Conservation (phyloP, 2,329 filamentous ascomycete species). For the Tolypocladium sp. region DNA sequence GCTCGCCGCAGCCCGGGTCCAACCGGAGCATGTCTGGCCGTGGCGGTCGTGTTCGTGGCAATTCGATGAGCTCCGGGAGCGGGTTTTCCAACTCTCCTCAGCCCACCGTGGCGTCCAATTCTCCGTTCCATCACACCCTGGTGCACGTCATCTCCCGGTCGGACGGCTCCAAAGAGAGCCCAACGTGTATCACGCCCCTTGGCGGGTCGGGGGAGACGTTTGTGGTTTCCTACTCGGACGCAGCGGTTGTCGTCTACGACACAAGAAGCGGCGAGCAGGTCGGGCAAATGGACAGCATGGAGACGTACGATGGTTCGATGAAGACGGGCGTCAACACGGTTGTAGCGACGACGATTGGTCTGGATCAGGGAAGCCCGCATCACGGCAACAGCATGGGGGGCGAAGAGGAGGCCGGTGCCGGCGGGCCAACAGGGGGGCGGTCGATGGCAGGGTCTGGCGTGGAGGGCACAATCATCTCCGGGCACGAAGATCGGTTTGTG, state of each 20-base stretch:
- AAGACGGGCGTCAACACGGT: constrained; percentile 82
- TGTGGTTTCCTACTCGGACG: constrained; percentile 87
- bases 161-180: constrained; percentile 58
- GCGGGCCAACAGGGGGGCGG: constrained; percentile 67
- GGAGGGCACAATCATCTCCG: constrained; percentile 90
- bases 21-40: constrained; percentile 45
- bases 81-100: constrained; percentile 87
- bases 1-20: constrained; percentile 65
- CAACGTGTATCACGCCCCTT: constrained; percentile 89
- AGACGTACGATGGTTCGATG: constrained; percentile 81
- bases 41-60: constrained; percentile 71
- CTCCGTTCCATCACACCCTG: constrained; percentile 79
- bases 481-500: constrained; percentile 93
- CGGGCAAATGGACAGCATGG: constrained; percentile 83
- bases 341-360: constrained; percentile 73
- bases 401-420: constrained; percentile 58
- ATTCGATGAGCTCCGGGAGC: constrained; percentile 90
- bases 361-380: constrained; percentile 58
- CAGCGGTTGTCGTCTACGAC: constrained; percentile 84
- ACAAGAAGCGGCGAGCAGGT: constrained; percentile 87
- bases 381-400: constrained; percentile 51
- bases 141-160: constrained; percentile 75
- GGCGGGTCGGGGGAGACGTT: constrained; percentile 76
- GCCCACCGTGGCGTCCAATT: constrained; percentile 74
- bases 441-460: constrained; percentile 65